Percentiles rank a stretch among this genome's conserved stretches.
Evolutionary conservation across 176 grass and related monocot species (phyloP).

Genomic region (Cenchrus americanus): DNA sequence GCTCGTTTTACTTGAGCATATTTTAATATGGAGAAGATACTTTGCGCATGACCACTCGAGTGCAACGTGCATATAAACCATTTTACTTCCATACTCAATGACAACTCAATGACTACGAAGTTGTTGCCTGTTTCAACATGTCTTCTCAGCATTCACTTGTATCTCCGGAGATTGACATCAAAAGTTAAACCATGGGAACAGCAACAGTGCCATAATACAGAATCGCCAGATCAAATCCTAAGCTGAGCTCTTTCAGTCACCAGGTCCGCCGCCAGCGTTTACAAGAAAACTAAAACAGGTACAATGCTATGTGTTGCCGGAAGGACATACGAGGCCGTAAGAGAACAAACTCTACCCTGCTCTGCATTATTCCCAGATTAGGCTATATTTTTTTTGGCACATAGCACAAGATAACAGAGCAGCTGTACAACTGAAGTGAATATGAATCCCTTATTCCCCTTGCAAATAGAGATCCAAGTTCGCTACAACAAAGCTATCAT

Average conservation of each 20-base stretch:
- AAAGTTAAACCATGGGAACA: not conserved
- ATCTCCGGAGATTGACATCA: not conserved
- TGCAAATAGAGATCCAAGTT: not conserved
- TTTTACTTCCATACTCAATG: not conserved
- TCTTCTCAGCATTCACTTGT: not conserved
- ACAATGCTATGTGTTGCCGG: not conserved
- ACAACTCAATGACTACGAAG: not conserved
- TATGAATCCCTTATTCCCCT: conserved; percentile 19
- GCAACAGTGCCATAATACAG: not conserved
- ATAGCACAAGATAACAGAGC: conserved; percentile 2
- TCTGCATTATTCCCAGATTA: conserved; percentile 24
- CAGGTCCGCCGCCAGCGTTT: not conserved
- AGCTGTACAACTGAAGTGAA: conserved; percentile 39
- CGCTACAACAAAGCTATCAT: not conserved
- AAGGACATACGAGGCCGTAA: not conserved
- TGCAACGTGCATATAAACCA: not conserved
- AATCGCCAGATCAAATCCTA: not conserved
- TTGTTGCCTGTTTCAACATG: not conserved
- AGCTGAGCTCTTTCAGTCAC: not conserved
- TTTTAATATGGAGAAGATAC: not conserved
- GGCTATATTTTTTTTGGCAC: not conserved
- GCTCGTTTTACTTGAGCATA: not conserved
- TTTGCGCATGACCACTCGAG: not conserved
- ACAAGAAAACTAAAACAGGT: conserved; percentile 10
- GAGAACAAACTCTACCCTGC: conserved; percentile 21